A percentile compares a stretch with the other conserved stretches of the same genome.
Evolutionary conservation across 2,329 filamentous ascomycete species (phyloP).

Genomic region (Alternaria arborescens): DNA sequence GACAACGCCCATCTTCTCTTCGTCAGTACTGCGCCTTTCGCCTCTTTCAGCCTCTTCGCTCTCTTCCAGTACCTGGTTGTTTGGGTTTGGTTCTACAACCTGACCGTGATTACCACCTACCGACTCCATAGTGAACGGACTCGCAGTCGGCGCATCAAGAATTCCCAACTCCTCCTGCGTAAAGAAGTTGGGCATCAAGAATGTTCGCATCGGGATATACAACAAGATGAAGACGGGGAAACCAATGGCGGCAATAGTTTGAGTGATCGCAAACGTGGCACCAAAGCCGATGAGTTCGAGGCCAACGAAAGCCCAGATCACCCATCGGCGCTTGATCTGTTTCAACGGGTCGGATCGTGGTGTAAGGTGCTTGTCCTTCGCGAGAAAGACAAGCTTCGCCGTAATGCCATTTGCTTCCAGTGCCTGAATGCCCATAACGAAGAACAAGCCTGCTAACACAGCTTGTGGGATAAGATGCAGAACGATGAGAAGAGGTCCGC

Average conservation of each 20-base stretch:
- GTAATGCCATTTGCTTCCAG: slow-evolving; percentile 65
- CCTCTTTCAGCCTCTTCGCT: slow-evolving; percentile 39
- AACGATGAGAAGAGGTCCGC: slow-evolving; percentile 62
- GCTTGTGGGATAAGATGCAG: slow-evolving; percentile 64
- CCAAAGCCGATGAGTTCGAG: slow-evolving; percentile 63
- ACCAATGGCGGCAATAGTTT: slow-evolving; percentile 67
- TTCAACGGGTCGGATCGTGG: slow-evolving; percentile 59
- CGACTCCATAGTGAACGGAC: slow-evolving; percentile 62
- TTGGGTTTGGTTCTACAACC: slow-evolving; percentile 10
- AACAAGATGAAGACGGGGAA: slow-evolving; percentile 67
- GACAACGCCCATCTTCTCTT: slow-evolving; percentile 14
- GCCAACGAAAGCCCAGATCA: slow-evolving; percentile 61
- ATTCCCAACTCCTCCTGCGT: slow-evolving; percentile 57
- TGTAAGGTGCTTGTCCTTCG: slow-evolving; percentile 58
- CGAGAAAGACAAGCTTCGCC: slow-evolving; percentile 60
- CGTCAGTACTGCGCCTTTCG: slow-evolving; percentile 4
- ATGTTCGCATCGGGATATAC: slow-evolving; percentile 64
- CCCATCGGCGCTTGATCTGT: slow-evolving; percentile 52
- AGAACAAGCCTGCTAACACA: slow-evolving; percentile 66
- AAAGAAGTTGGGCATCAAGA: slow-evolving; percentile 62
- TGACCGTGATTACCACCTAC: slow-evolving; percentile 59
- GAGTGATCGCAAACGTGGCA: slow-evolving; percentile 65
- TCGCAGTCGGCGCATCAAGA: slow-evolving; percentile 64
- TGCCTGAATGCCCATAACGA: slow-evolving; percentile 63
- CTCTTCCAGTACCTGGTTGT: slow-evolving; percentile 24